A percentile compares a stretch with the other conserved stretches of the same genome.
phyloP scores from a whole-genome alignment of 768 basidiomycete species.

The Termitomyces sp. region DNA sequence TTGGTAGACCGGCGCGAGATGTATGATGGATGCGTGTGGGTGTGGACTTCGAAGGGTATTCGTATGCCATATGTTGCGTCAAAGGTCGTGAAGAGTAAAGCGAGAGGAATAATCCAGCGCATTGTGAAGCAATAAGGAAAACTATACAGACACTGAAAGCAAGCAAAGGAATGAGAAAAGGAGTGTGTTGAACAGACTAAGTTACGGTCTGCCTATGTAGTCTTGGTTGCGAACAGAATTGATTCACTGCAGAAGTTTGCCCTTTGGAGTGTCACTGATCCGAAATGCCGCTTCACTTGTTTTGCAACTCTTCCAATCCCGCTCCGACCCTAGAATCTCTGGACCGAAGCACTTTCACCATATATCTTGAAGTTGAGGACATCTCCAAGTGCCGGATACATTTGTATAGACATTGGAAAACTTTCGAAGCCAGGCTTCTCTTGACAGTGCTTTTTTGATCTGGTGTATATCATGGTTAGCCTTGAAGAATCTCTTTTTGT shows the following conservation, averaged over 20 bases:
- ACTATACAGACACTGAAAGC: slow-evolving; percentile 13
- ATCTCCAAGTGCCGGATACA: not conserved
- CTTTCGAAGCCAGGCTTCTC: not conserved
- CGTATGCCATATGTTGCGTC: slow-evolving; percentile 30
- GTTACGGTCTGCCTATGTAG: slow-evolving; percentile 1
- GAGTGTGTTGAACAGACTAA: slow-evolving; percentile 8
- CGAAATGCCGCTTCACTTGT: not conserved
- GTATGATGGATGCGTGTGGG: slow-evolving; percentile 17
- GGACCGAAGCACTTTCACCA: not conserved
- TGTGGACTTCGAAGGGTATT: slow-evolving; percentile 33
- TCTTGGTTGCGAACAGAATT: not conserved
- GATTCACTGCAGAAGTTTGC: slow-evolving; percentile 8
- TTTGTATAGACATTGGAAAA: too few species aligned
- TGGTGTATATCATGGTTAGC: not conserved
- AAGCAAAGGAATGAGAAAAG: slow-evolving; percentile 16
- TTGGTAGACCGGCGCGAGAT: slow-evolving; percentile 26
- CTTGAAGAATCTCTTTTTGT: not conserved
- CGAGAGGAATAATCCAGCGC: slow-evolving; percentile 37
- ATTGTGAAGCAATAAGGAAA: slow-evolving; percentile 21
- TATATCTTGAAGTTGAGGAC: too few species aligned
- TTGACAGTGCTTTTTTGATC: not conserved
- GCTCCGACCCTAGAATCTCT: not conserved
- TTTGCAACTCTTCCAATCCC: not conserved
- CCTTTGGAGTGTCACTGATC: not conserved
- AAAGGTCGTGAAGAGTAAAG: slow-evolving; percentile 34